These are phyloP conservation scores for Puccinia triticina DNA, from an alignment of 1,284 basidiomycete species.

Conservation along the genomic window DNA sequence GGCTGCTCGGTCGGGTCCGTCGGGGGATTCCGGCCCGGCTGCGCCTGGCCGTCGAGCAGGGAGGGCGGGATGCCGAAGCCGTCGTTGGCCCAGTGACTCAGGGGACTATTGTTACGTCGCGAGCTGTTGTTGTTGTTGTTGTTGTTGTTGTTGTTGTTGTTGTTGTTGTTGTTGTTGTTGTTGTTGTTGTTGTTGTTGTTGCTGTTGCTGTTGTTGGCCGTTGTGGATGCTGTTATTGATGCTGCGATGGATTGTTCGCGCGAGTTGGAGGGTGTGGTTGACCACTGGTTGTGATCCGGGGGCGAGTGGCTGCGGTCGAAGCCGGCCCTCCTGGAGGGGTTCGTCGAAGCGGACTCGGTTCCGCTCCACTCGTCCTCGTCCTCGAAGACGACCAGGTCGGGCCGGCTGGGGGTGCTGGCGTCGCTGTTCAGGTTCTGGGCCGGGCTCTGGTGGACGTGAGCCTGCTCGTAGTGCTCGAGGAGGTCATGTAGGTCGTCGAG, in stretches of 20 bases:
- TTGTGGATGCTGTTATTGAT: too few relatives aligned
- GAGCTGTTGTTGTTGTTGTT: neutral
- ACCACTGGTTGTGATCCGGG: too few relatives aligned
- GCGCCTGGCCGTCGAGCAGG: conserved; percentile 17
- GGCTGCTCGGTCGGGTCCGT: neutral
- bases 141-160: neutral
- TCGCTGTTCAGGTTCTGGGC: neutral
- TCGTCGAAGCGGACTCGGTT: conserved; percentile 18
- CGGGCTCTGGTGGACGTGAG: conserved; percentile 25
- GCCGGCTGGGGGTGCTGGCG: neutral
- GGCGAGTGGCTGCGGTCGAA: conserved; percentile 9
- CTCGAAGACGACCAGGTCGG: conserved; percentile 36
- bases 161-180: neutral
- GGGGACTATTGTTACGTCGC: neutral
- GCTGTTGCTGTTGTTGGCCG: too few relatives aligned
- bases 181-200: neutral
- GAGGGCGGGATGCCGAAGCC: conserved; percentile 32
- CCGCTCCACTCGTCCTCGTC: conserved; percentile 49
- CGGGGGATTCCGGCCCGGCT: neutral
- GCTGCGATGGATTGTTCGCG: neutral
- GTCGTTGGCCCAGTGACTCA: conserved; percentile 14
- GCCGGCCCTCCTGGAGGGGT: neutral
- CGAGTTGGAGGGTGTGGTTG: too few relatives aligned
- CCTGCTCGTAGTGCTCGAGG: conserved; percentile 42
- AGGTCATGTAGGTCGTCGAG: conserved; percentile 38